A percentile compares a stretch with the other conserved stretches of the same genome.
These are phyloP conservation scores for Cryptomeria japonica DNA, from an alignment of 75 land plant species.

Conservation along the genomic window DNA sequence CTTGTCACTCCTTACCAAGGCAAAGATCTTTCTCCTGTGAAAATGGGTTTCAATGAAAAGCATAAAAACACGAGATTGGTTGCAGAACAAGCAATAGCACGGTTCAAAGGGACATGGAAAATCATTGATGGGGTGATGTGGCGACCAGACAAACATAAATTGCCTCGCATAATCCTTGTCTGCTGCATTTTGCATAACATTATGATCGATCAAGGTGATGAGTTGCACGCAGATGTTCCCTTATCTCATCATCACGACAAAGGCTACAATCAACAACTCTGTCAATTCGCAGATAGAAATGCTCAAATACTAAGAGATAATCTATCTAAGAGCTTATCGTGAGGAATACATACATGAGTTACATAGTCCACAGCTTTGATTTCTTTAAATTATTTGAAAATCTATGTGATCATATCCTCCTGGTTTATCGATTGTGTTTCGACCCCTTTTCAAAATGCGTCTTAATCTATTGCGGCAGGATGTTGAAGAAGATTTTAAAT, in stretches of 20 bases:
- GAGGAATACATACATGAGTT: background rate
- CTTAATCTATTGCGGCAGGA: background rate
- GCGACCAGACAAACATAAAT: slow-evolving; percentile 66
- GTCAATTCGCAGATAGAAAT: slow-evolving; percentile 31
- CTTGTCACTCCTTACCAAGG: slow-evolving; percentile 70
- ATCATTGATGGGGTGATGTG: slow-evolving; percentile 71
- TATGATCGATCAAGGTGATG: slow-evolving; percentile 66
- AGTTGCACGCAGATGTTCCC: slow-evolving; percentile 48
- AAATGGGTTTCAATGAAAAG: slow-evolving; percentile 53
- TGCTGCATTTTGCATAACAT: slow-evolving; percentile 89
- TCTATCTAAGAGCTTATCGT: slow-evolving; percentile 31
- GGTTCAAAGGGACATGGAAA: slow-evolving; percentile 72
- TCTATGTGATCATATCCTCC: background rate
- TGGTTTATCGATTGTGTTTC: background rate
- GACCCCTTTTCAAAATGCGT: background rate
- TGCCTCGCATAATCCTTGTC: slow-evolving; percentile 71
- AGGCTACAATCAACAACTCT: slow-evolving; percentile 53
- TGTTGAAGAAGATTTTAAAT: background rate
- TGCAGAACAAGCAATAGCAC: slow-evolving; percentile 55
- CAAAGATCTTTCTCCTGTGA: slow-evolving; percentile 24
- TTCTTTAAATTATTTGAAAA: background rate
- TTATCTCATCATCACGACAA: slow-evolving; percentile 60
- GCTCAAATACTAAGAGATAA: slow-evolving; percentile 34
- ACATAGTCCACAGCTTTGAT: background rate
- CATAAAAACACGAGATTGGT: slow-evolving; percentile 54